A percentile compares a stretch with the other conserved stretches of the same genome.
phyloP scores from a whole-genome alignment of 2,329 filamentous ascomycete genomes.

The Pezicula neosporulosa region DNA sequence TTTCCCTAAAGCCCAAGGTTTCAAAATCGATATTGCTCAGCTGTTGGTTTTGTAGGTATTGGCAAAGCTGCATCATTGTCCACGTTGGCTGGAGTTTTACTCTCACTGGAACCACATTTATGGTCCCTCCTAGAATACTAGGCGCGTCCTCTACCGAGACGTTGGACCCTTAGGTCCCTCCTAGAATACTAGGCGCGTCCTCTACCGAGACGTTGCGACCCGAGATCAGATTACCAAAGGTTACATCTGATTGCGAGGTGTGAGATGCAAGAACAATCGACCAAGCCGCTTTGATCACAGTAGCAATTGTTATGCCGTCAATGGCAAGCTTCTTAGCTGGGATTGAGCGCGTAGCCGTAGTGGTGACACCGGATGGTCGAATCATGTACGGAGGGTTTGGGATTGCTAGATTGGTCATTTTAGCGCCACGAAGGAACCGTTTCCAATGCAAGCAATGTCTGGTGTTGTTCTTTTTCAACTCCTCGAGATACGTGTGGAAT shows the following conservation, averaged over 20 bases:
- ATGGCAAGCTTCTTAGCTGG: neutral
- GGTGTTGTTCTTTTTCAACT: too few species aligned
- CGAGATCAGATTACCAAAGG: constrained; percentile 8
- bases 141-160: too few species aligned
- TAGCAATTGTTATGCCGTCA: constrained; percentile 36
- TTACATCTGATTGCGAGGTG: constrained; percentile 13
- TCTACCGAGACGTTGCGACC: constrained; percentile 8
- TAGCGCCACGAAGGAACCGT: neutral
- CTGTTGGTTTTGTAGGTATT: constrained; percentile 8
- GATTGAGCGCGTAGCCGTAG: neutral
- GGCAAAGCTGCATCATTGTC: constrained; percentile 8
- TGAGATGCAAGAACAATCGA: constrained; percentile 33
- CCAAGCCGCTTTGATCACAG: constrained; percentile 36
- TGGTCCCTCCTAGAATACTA: too few species aligned
- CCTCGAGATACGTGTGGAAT: too few species aligned
- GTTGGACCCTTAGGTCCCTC: too few species aligned
- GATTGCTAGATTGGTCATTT: neutral
- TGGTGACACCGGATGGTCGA: neutral
- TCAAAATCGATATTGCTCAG: constrained; percentile 13
- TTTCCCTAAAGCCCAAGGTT: constrained; percentile 11
- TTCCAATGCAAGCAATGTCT: too few species aligned
- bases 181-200: constrained; percentile 37
- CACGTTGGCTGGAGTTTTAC: constrained; percentile 6
- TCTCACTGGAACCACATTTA: constrained; percentile 38
- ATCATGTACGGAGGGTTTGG: neutral